These are phyloP conservation scores for Pythium vanterpoolii DNA, from an alignment of 352 stramenopile species.

Conservation along the genomic window DNA sequence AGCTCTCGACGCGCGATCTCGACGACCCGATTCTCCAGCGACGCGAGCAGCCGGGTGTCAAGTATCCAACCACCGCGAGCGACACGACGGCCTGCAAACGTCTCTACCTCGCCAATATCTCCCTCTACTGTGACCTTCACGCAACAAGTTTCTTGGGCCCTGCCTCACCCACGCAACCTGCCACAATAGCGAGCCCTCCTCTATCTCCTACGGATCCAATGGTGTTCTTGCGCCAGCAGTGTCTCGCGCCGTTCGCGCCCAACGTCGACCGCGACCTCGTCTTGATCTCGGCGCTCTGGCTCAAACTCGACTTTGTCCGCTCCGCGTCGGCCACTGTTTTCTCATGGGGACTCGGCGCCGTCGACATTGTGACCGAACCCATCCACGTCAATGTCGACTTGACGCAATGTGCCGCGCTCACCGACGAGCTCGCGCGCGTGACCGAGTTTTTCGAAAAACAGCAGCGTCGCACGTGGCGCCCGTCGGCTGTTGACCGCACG, in stretches of 20 bases:
- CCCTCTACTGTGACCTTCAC: constrained; percentile 56
- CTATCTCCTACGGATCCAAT: neutral
- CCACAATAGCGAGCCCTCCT: neutral
- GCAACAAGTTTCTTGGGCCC: constrained; percentile 25
- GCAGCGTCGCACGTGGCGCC: constrained; percentile 36
- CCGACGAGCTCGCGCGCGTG: constrained; percentile 41
- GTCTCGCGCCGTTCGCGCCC: constrained; percentile 26
- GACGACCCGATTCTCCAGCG: constrained; percentile 64
- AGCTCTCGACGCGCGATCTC: constrained; percentile 44
- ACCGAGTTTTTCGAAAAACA: constrained; percentile 32
- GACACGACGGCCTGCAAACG: constrained; percentile 45
- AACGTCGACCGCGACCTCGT: constrained; percentile 42
- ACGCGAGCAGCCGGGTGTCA: constrained; percentile 45
- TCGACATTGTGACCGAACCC: constrained; percentile 59
- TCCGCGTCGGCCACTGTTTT: neutral
- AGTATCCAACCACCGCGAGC: constrained; percentile 32
- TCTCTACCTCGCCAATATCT: constrained; percentile 55
- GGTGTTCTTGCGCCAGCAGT: constrained; percentile 35
- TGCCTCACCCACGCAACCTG: neutral
- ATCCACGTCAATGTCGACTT: constrained; percentile 58
- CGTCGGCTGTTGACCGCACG: constrained; percentile 51
- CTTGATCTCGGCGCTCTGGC: constrained; percentile 47
- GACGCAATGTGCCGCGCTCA: constrained; percentile 43
- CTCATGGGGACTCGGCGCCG: constrained; percentile 26
- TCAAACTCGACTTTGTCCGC: constrained; percentile 58